These are phyloP conservation scores for Thalassiosira sp. DNA, from an alignment of 352 stramenopile genomes.

Conservation along the genomic window DNA sequence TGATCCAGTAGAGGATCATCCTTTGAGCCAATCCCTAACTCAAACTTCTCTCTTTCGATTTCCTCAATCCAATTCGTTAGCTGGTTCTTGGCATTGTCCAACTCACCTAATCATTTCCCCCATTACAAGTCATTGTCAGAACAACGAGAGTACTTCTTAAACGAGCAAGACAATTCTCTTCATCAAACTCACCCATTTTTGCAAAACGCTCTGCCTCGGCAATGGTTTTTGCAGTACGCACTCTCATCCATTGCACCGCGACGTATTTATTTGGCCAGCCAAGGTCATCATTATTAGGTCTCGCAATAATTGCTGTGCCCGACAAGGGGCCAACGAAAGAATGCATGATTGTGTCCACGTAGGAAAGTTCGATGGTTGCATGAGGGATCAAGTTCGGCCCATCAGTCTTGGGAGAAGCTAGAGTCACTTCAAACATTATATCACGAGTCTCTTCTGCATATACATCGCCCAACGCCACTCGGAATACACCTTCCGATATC, in stretches of 20 bases:
- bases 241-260: conserved; percentile 49
- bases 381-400: conserved; percentile 23
- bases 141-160: too few species aligned
- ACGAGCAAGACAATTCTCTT: too few species aligned
- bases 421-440: conserved; percentile 53
- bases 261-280: conserved; percentile 48
- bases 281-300: conserved; percentile 40
- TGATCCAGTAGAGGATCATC: conserved; percentile 30
- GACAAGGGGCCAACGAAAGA: conserved; percentile 28
- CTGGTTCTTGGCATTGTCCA: conserved; percentile 39
- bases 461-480: conserved; percentile 60
- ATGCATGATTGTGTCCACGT: conserved; percentile 53
- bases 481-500: conserved; percentile 41
- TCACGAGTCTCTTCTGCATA: conserved; percentile 61
- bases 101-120: too few species aligned
- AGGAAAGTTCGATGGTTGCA: conserved; percentile 40
- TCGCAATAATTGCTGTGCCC: conserved; percentile 27
- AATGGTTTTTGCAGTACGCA: conserved; percentile 46
- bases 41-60: conserved; percentile 46
- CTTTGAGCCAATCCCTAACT: conserved; percentile 46
- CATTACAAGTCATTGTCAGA: too few species aligned
- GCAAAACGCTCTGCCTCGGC: conserved; percentile 27
- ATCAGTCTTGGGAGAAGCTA: conserved; percentile 32
- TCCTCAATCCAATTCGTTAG: conserved; percentile 37
- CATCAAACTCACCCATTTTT: conserved; percentile 44